These are phyloP conservation scores for Miscanthus lutarioriparius DNA, from an alignment of 176 grass and related monocot species.

Conservation along the genomic window DNA sequence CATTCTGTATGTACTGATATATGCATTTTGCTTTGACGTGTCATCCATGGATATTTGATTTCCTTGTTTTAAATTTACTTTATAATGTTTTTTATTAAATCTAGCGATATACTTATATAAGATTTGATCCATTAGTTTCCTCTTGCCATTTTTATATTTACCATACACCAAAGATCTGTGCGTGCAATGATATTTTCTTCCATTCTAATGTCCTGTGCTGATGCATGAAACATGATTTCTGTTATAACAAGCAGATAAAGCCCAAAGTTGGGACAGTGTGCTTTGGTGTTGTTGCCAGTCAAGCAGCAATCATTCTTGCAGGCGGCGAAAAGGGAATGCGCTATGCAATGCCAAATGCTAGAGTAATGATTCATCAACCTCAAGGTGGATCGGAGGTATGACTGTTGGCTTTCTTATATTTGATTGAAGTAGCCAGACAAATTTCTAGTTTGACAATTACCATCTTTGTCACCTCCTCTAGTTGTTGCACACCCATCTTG, in stretches of 20 bases:
- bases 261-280: conserved; percentile 89
- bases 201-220: conserved; percentile 20
- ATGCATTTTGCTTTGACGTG: conserved; percentile 9
- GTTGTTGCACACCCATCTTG: not conserved
- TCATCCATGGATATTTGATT: not conserved
- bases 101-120: not conserved
- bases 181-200: not conserved
- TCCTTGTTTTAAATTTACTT: not conserved
- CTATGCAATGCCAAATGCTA: conserved; percentile 94
- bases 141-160: not conserved
- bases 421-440: conserved; percentile 4
- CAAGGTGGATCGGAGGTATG: conserved; percentile 82
- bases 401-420: conserved; percentile 17
- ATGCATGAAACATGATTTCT: conserved; percentile 8
- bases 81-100: not conserved
- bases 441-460: not conserved
- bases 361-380: conserved; percentile 99
- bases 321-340: conserved; percentile 98
- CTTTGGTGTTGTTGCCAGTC: conserved; percentile 93
- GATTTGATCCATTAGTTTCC: not conserved
- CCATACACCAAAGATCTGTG: conserved; percentile 7
- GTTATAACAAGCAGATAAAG: conserved; percentile 64
- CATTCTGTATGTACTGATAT: not conserved
- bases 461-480: not conserved
- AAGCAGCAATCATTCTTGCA: conserved; percentile 82